Conservation (phyloP, 2,329 filamentous ascomycete species). For the Malbranchea zuffiana region DNA sequence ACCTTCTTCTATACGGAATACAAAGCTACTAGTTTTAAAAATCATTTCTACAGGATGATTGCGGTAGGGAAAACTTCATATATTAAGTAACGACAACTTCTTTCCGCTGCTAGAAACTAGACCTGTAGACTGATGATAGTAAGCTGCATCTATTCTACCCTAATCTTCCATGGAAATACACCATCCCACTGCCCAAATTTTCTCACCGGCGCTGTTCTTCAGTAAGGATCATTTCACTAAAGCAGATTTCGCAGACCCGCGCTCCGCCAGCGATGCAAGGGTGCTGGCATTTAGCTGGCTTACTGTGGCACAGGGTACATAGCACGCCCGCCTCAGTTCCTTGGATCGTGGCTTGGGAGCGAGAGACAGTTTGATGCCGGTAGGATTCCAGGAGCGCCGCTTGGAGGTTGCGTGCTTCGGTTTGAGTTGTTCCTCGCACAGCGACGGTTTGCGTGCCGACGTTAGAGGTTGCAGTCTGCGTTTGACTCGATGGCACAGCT, state of each 20-base stretch:
- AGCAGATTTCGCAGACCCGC: slow-evolving; percentile 8
- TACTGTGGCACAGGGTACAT: slow-evolving; percentile 4
- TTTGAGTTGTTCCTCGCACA: too few relatives aligned
- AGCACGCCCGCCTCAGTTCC: background rate
- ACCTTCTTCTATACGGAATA: too few relatives aligned
- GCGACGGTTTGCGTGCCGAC: too few relatives aligned
- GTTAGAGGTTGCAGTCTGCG: too few relatives aligned
- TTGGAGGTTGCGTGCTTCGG: slow-evolving; percentile 4
- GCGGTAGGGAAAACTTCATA: too few relatives aligned
- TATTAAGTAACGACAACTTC: too few relatives aligned
- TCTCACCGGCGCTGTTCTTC: background rate
- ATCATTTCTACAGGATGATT: too few relatives aligned
- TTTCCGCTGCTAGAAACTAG: background rate
- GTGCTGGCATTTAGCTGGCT: slow-evolving; percentile 3
- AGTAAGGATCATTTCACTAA: slow-evolving; percentile 3
- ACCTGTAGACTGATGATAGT: background rate
- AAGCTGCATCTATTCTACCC: background rate
- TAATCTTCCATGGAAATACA: background rate
- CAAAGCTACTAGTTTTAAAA: too few relatives aligned
- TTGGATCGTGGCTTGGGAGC: background rate
- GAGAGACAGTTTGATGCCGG: background rate
- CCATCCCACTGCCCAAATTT: background rate
- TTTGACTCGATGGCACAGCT: too few relatives aligned
- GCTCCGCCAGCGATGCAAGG: slow-evolving; percentile 4
- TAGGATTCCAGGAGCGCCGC: slow-evolving; percentile 4